These are phyloP conservation scores for Yarrowia bubula DNA, from an alignment of 805 yeast species.

Conservation along the genomic window DNA sequence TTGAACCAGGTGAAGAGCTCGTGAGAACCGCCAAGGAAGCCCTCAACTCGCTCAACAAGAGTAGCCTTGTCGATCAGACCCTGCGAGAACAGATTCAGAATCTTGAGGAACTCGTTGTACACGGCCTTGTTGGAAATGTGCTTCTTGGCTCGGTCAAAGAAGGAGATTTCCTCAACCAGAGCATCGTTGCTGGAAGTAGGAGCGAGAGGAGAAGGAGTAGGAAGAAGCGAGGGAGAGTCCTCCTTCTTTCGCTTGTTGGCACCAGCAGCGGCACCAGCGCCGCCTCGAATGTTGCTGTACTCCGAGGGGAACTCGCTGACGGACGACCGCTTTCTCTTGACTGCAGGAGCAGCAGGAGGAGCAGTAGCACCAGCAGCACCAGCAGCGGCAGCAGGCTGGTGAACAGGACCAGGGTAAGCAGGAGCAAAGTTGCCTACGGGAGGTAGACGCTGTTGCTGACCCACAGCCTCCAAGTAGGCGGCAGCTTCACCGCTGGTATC, in stretches of 20 bases:
- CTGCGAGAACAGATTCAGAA: slow-evolving; percentile 82
- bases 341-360: background rate
- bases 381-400: background rate
- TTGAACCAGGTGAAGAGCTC: slow-evolving; percentile 91
- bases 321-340: slow-evolving; percentile 22
- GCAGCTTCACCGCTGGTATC: slow-evolving; percentile 51
- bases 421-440: slow-evolving; percentile 89
- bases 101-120: slow-evolving; percentile 87
- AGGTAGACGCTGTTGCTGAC: slow-evolving; percentile 54
- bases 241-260: slow-evolving; percentile 22
- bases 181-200: slow-evolving; percentile 54
- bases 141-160: slow-evolving; percentile 89
- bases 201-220: slow-evolving; percentile 74
- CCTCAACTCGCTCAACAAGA: slow-evolving; percentile 77
- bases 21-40: slow-evolving; percentile 75
- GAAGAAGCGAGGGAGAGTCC: slow-evolving; percentile 63
- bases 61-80: slow-evolving; percentile 83
- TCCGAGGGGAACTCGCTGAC: slow-evolving; percentile 19
- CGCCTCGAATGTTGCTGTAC: slow-evolving; percentile 32
- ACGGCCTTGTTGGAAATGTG: slow-evolving; percentile 83
- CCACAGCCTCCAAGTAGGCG: slow-evolving; percentile 14
- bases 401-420: slow-evolving; percentile 39
- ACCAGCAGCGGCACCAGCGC: slow-evolving; percentile 26
- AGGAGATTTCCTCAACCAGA: slow-evolving; percentile 78
- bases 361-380: background rate